These are phyloP conservation scores for Hygrocybe coccinea DNA, from an alignment of 768 basidiomycete genomes.

Conservation along the genomic window DNA sequence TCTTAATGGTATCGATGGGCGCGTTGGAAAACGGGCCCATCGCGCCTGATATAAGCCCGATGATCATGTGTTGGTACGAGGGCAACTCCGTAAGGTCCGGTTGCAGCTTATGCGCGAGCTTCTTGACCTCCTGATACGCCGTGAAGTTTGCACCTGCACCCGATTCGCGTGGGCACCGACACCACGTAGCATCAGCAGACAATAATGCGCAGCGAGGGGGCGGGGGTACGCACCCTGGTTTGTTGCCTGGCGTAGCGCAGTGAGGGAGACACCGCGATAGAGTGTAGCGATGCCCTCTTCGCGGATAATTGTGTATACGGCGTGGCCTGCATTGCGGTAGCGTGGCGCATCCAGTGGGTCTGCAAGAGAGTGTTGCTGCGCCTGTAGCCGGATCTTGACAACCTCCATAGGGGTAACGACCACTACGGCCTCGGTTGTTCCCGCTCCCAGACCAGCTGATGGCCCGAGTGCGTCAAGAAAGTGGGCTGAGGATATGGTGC, in stretches of 20 bases:
- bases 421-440: constrained; percentile 88
- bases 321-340: constrained; percentile 96
- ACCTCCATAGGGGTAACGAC: constrained; percentile 99
- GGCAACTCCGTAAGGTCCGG: constrained; percentile 78
- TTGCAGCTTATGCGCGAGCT: constrained; percentile 68
- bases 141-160: constrained; percentile 87
- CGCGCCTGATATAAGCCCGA: constrained; percentile 93
- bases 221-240: constrained; percentile 69
- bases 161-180: background rate
- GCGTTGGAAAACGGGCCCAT: constrained; percentile 99
- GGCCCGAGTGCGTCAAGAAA: background rate
- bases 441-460: constrained; percentile 88
- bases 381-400: constrained; percentile 96
- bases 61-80: constrained; percentile 91
- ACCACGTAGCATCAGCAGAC: background rate
- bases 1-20: constrained; percentile 92
- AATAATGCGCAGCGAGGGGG: background rate
- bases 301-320: constrained; percentile 86
- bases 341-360: constrained; percentile 91
- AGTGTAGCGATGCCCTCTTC: constrained; percentile 85
- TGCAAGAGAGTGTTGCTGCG: constrained; percentile 93
- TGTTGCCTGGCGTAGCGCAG: constrained; percentile 92
- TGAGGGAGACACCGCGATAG: constrained; percentile 90
- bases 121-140: constrained; percentile 95
- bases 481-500: background rate